phyloP scores from a whole-genome alignment of 805 yeast genomes.

The Myxozyma sirexii region DNA sequence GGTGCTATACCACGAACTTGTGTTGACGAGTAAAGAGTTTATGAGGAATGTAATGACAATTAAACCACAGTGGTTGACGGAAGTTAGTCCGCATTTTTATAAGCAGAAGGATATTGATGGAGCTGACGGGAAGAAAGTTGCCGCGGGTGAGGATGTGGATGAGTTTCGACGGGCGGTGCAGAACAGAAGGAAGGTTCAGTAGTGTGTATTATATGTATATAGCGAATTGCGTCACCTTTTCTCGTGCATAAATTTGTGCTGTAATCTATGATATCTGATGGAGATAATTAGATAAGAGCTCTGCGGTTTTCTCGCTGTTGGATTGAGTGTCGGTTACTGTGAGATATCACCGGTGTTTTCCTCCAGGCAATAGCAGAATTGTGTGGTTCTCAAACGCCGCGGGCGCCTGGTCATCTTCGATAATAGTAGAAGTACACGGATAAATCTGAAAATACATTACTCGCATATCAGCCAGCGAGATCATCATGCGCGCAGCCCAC shows the following conservation, averaged over 20 bases:
- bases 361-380: not conserved
- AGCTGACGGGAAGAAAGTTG: constrained; percentile 1
- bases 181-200: constrained; percentile 6
- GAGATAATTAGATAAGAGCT: no score
- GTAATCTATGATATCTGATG: no score
- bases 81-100: constrained; percentile 48
- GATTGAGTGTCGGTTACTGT: no score
- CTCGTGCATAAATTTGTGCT: not conserved
- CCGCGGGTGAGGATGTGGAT: constrained; percentile 3
- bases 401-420: constrained; percentile 4
- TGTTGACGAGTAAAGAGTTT: constrained; percentile 83
- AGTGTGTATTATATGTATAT: not conserved
- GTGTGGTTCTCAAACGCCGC: not conserved
- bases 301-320: no score
- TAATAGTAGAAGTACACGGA: constrained; percentile 14
- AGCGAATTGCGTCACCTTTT: not conserved
- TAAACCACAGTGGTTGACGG: constrained; percentile 79
- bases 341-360: no score
- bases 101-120: constrained; percentile 40
- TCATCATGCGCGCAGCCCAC: constrained; percentile 15
- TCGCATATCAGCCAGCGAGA: constrained; percentile 12
- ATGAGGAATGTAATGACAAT: constrained; percentile 88
- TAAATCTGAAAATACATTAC: constrained; percentile 15
- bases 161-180: constrained; percentile 9
- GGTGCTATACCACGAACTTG: constrained; percentile 77